phyloP scores from a whole-genome alignment of 345 rosid genomes.

The Ceriops zippeliana region DNA sequence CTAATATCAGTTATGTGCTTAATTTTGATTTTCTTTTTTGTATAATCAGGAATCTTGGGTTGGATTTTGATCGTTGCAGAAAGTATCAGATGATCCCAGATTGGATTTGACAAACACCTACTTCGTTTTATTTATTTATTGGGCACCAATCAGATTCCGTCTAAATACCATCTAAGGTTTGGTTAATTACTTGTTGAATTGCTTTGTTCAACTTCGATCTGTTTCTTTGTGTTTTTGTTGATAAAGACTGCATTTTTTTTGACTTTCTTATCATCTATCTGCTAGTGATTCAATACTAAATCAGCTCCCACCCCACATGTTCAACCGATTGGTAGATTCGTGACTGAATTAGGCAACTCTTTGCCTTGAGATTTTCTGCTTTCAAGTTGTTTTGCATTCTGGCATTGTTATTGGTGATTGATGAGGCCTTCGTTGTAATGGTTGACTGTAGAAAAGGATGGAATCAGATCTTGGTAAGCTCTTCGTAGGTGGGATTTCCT shows the following conservation, averaged over 20 bases:
- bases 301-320: too few species aligned
- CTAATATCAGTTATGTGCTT: slow-evolving; percentile 14
- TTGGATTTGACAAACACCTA: slow-evolving; percentile 52
- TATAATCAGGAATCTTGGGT: slow-evolving; percentile 30
- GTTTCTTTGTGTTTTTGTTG: slow-evolving; percentile 9
- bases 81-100: slow-evolving; percentile 56
- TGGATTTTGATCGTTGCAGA: slow-evolving; percentile 36
- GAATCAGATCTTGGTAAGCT: slow-evolving; percentile 98
- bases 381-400: slow-evolving; percentile 13
- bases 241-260: not conserved
- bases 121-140: slow-evolving; percentile 37
- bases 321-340: not conserved
- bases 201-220: slow-evolving; percentile 33
- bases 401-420: slow-evolving; percentile 24
- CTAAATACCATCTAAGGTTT: slow-evolving; percentile 42
- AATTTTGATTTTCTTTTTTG: slow-evolving; percentile 19
- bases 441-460: slow-evolving; percentile 59
- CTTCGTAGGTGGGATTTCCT: slow-evolving; percentile 95
- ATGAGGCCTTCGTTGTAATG: slow-evolving; percentile 28
- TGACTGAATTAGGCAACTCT: slow-evolving; percentile 21
- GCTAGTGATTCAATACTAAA: too few species aligned
- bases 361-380: slow-evolving; percentile 9
- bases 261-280: slow-evolving; percentile 3
- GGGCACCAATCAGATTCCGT: slow-evolving; percentile 57
- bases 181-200: slow-evolving; percentile 25